These are phyloP conservation scores for Pilobolus umbonatus DNA, from an alignment of 192 early-diverging fungal species.

Conservation along the genomic window DNA sequence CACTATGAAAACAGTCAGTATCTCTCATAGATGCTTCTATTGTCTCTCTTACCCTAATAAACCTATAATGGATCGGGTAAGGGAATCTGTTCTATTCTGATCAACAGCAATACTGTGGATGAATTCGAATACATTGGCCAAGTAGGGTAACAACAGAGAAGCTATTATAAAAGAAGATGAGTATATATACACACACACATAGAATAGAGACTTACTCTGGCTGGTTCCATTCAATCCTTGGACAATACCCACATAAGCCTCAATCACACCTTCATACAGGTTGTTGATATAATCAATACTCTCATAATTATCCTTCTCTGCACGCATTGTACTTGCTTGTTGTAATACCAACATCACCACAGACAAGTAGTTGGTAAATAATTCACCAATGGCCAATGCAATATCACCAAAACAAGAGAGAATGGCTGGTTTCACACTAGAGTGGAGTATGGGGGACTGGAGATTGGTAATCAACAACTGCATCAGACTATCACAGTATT, in stretches of 20 bases:
- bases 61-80: constrained; percentile 77
- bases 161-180: constrained; percentile 39
- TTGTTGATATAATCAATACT: constrained; percentile 83
- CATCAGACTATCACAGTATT: constrained; percentile 89
- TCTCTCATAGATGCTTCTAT: not conserved
- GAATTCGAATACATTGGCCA: constrained; percentile 77
- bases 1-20: constrained; percentile 46
- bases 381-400: constrained; percentile 87
- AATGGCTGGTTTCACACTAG: constrained; percentile 88
- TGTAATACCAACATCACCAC: constrained; percentile 83
- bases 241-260: constrained; percentile 94
- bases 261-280: constrained; percentile 85
- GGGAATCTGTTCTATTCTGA: constrained; percentile 56
- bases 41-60: constrained; percentile 64
- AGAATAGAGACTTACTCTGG: constrained; percentile 46
- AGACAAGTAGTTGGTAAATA: constrained; percentile 79
- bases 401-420: constrained; percentile 97
- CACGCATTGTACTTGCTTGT: constrained; percentile 70
- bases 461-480: constrained; percentile 72
- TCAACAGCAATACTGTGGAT: constrained; percentile 62
- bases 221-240: constrained; percentile 84
- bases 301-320: constrained; percentile 60
- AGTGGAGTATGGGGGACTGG: constrained; percentile 68
- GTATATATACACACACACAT: too few relatives aligned
- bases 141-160: constrained; percentile 54